Evolutionary conservation across 2,329 filamentous ascomycete genomes (phyloP), one percentile per base, ranked within the genome.

Genomic region (Macrophomina pseudophaseolina): DNA sequence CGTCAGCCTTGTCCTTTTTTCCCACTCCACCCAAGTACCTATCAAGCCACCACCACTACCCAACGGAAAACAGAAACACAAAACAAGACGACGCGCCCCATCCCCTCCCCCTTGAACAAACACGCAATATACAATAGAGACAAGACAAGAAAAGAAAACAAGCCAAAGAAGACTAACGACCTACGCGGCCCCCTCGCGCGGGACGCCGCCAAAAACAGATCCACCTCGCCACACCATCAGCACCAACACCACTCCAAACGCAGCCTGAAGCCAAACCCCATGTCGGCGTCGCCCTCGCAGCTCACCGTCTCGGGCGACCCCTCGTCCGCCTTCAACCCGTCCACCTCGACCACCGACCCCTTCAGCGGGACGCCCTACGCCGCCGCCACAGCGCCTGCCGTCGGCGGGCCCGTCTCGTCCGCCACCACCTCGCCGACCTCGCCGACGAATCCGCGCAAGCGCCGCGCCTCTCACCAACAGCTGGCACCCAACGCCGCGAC

Each of bases 391-490:
- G 60, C 60, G 9, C 44, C 64, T 8, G 16, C 64, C 52, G 54
- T 53, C 14, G 40, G 38, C 18, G 23, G 30, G 35, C 32, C 51
- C 14, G 49, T 52, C 32, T 30, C 44, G 44, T 7, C 52, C 6
- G 40, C 40, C 2, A 65, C 58, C 12, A 38, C 58, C 9, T 46
- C 59, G 40, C 51, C 42, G 38, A 56, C 60, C 5, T 58, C 66
- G n/a, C 59, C 66, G 14, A 48, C 73, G 62, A 81, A 80, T 69
- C 77, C 81, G 44, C 79, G 80, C 67, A 83, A 83, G 76, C 78
- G 80, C 67, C 79, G 78, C 67, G 74, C 79, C 67, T 81, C 69
- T 14, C 42, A 44, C 28, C 79, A 80, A 23, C 79, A 79, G 30
- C 53, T 67, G 9, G 62, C 62, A 9, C 66, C 59, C 9, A 65